These are phyloP conservation scores for Solanum hybrid DNA, from an alignment of 305 asterid genomes.

Conservation along the genomic window DNA sequence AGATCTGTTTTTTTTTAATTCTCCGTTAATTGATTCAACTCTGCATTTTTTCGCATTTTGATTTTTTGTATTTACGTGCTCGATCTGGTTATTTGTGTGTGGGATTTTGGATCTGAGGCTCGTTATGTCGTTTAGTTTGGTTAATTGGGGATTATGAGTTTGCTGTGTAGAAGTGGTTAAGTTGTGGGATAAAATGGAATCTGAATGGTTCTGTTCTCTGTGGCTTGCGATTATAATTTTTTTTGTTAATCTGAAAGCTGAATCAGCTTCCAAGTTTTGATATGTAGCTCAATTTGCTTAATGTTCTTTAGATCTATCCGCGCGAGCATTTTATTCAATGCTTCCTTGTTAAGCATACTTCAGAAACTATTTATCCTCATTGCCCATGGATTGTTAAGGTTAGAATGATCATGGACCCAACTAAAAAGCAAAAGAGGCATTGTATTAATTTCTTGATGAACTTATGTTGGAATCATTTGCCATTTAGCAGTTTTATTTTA, in stretches of 20 bases:
- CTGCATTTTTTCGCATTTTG: neutral
- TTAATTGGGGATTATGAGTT: neutral
- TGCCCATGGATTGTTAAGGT: neutral
- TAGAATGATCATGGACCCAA: neutral
- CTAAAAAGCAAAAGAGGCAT: neutral
- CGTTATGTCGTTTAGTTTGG: neutral
- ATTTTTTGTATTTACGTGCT: neutral
- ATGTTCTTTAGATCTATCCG: neutral
- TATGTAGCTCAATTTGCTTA: neutral
- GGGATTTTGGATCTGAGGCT: neutral
- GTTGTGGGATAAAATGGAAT: neutral
- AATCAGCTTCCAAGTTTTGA: neutral
- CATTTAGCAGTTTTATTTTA: neutral
- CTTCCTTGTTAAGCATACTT: neutral
- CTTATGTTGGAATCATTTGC: neutral
- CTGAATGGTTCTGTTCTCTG: neutral
- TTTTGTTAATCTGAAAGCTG: neutral
- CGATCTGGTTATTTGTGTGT: neutral
- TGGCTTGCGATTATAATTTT: neutral
- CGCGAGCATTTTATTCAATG: neutral
- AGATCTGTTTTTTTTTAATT: slow-evolving; percentile 3
- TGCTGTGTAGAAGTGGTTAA: neutral
- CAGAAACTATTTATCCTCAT: neutral
- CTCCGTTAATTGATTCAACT: neutral
- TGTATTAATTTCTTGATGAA: neutral